Base-by-base conservation (phyloP, 352 stramenopile genomes). In the Globisporangium spiculum region DNA sequence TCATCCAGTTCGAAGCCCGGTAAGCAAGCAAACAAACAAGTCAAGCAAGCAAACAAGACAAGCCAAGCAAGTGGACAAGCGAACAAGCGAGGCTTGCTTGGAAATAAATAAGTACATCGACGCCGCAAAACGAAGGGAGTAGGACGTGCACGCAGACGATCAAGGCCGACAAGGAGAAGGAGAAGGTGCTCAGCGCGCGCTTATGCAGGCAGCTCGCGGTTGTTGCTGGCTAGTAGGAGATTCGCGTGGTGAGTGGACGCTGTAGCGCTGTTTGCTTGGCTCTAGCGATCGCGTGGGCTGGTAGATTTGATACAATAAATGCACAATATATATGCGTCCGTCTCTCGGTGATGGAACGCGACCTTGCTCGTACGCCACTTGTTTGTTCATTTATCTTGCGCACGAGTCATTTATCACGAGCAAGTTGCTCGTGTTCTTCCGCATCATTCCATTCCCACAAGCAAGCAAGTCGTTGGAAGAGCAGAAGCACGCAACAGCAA, bases 1-100 rank as follows among this genome's bases (percentile, higher is more conserved):
- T 97, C 63, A 96, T 96, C 74, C 90, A 97, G 84, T 97, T 96
- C 64, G 90, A 97, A 69, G 90, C 90, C 24, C 82, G 90, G 70
- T 97, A 92, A 83, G 74, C 67, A 52, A 46, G n/a, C 38, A 24
- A 63, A 24, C 36, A 50, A 20, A 38, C 46, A 70, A 34, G 52
- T 7, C 18, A 60, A 27, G n/a, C 30, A 61, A 18, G n/a, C 30
- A 48, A 44, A 20, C 1, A 24, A 24, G 0, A 20, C 38, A 48
- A 48, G 41, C 2, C 16, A 32, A n/a, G 5, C 26, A 18, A 46
- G 18, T 1, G 18, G 30, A 65, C 36, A 60, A 63, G 32, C 56
- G 20, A 62, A 20, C 32, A 14, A n/a, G 14, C 41, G 16, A 52
- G 16, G 44, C 44, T 52, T 52, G 44, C 5, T 52, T 52, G 44